Conservation (phyloP, 495 filamentous ascomycete genomes). For the Jackrogersella minutella region DNA sequence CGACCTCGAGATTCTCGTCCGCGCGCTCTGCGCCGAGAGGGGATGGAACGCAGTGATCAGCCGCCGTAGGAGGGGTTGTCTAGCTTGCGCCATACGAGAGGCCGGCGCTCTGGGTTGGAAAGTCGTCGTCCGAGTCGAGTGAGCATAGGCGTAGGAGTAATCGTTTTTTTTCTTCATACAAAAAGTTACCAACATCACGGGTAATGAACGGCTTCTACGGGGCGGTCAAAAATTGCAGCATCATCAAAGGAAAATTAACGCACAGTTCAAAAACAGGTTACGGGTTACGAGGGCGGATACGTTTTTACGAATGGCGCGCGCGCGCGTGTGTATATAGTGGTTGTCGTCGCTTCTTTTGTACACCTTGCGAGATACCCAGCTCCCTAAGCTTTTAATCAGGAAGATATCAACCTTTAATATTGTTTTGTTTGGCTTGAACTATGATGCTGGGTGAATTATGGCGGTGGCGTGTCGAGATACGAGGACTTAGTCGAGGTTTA, state of each 20-base stretch:
- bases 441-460: background rate
- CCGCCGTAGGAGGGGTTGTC: constrained; percentile 66
- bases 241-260: constrained; percentile 8
- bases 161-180: background rate
- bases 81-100: constrained; percentile 75
- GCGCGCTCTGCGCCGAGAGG: constrained; percentile 73
- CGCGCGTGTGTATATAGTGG: constrained; percentile 16
- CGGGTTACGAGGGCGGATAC: constrained; percentile 14
- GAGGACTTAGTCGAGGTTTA: too few relatives aligned
- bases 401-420: constrained; percentile 11
- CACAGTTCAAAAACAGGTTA: constrained; percentile 1
- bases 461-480: too few relatives aligned
- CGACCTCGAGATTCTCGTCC: constrained; percentile 69
- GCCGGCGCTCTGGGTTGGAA: constrained; percentile 71
- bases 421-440: background rate
- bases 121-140: constrained; percentile 69
- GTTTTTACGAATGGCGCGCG: constrained; percentile 5
- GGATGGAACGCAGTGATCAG: constrained; percentile 75
- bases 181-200: background rate
- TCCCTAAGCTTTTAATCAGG: constrained; percentile 29
- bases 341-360: constrained; percentile 19
- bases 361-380: constrained; percentile 37
- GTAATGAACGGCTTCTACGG: background rate
- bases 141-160: constrained; percentile 12
- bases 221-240: constrained; percentile 20